A percentile compares a stretch with the other conserved stretches of the same genome.
These are phyloP conservation scores for Afroboletus lepidellus DNA, from an alignment of 1,284 basidiomycete genomes.

Conservation along the genomic window DNA sequence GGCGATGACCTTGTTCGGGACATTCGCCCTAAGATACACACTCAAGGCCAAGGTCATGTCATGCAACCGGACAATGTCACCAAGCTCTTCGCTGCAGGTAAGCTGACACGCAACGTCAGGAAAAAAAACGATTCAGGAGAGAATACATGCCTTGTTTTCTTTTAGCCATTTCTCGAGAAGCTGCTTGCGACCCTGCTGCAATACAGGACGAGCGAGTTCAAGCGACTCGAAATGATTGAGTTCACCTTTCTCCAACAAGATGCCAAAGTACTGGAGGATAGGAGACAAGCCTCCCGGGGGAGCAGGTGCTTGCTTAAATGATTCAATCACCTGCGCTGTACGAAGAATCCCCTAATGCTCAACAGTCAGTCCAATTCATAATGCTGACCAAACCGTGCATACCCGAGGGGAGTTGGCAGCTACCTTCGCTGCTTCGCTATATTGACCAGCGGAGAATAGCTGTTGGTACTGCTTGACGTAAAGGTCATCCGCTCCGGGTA, in stretches of 20 bases:
- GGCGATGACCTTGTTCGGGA: constrained; percentile 98
- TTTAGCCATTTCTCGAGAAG: constrained; percentile 99
- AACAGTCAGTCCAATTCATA: constrained; percentile 8
- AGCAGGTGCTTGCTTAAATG: constrained; percentile 94
- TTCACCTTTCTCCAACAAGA: constrained; percentile 95
- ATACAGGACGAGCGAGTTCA: constrained; percentile 93
- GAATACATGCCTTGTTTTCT: constrained; percentile 86
- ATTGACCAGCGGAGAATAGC: constrained; percentile 90
- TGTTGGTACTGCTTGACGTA: constrained; percentile 96
- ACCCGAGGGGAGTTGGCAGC: constrained; percentile 96
- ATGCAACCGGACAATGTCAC: constrained; percentile 92
- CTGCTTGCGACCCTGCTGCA: constrained; percentile 97
- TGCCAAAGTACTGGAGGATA: constrained; percentile 98
- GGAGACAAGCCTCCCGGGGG: constrained; percentile 92
- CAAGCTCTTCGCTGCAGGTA: constrained; percentile 97
- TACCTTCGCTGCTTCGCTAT: constrained; percentile 95
- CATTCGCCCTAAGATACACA: constrained; percentile 96
- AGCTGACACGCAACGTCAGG: constrained; percentile 52
- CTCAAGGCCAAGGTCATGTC: constrained; percentile 99
- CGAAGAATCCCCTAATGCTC: constrained; percentile 86
- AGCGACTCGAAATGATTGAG: constrained; percentile 96
- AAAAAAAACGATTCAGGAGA: not conserved
- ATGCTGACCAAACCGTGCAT: constrained; percentile 6
- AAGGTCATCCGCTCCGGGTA: constrained; percentile 97
- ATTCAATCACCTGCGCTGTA: constrained; percentile 94